phyloP scores from a whole-genome alignment of 73 alveolate species.

The Paramecium pentaurelia region DNA sequence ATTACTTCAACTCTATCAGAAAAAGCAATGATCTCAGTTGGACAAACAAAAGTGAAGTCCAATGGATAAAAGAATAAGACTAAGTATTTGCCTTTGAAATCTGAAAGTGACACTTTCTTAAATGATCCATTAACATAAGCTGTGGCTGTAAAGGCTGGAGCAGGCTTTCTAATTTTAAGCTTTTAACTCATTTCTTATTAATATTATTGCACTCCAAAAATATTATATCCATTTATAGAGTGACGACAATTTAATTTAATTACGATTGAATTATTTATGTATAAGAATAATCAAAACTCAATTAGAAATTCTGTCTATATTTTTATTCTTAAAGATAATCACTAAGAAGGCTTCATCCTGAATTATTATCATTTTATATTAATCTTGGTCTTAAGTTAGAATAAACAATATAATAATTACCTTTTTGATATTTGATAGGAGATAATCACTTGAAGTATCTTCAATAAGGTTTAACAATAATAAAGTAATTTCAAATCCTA shows the following conservation, averaged over 20 bases:
- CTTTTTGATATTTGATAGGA: too few species aligned
- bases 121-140: slow-evolving; percentile 66
- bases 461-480: too few species aligned
- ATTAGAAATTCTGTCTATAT: not conserved
- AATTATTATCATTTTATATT: too few species aligned
- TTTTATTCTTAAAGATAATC: not conserved
- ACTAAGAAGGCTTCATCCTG: not conserved
- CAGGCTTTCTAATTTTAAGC: slow-evolving; percentile 60
- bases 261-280: not conserved
- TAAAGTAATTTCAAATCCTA: too few species aligned
- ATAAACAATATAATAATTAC: too few species aligned
- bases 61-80: slow-evolving; percentile 90
- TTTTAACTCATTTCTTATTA: not conserved
- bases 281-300: not conserved
- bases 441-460: too few species aligned
- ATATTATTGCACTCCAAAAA: not conserved
- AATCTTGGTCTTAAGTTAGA: too few species aligned
- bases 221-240: not conserved
- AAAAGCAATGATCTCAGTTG: slow-evolving; percentile 83
- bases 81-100: slow-evolving; percentile 7
- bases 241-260: not conserved
- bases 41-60: slow-evolving; percentile 97
- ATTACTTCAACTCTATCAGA: slow-evolving; percentile 85
- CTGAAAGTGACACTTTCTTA: slow-evolving; percentile 61
- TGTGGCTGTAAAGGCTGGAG: slow-evolving; percentile 68